These are phyloP conservation scores for Colletotrichum acutatum DNA, from an alignment of 2,329 filamentous ascomycete genomes.

Conservation along the genomic window DNA sequence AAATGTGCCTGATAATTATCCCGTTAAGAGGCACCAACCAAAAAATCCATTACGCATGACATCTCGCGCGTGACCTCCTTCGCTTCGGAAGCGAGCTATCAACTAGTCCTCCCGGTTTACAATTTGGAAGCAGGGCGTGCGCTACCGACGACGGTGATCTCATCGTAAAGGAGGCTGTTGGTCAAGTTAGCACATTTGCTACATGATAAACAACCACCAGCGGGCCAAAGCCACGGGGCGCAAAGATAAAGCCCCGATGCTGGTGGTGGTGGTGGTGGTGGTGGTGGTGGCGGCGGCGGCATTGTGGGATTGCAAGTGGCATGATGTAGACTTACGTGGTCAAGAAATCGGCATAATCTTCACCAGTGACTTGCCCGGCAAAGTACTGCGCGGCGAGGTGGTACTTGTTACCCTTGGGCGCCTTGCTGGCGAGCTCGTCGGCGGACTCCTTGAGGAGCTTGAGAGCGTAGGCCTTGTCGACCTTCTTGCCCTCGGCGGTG, in stretches of 20 bases:
- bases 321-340: constrained; percentile 70
- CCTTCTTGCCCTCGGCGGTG: constrained; percentile 88
- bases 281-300: not conserved
- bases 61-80: not conserved
- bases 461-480: constrained; percentile 92
- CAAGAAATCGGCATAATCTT: constrained; percentile 97
- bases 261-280: not conserved
- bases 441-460: constrained; percentile 88
- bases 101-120: constrained; percentile 48
- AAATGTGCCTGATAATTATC: not conserved
- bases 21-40: not conserved
- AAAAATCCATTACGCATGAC: not conserved
- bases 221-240: constrained; percentile 21
- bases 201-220: not conserved
- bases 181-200: not conserved
- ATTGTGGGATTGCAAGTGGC: not conserved
- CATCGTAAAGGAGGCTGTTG: constrained; percentile 82
- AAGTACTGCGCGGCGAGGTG: constrained; percentile 93
- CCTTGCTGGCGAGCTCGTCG: constrained; percentile 78
- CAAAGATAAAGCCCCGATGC: not conserved
- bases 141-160: constrained; percentile 80
- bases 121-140: constrained; percentile 72
- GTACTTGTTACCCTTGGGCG: constrained; percentile 90
- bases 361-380: constrained; percentile 89
- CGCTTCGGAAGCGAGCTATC: not conserved